Evolutionary conservation across 768 basidiomycete genomes (phyloP).

Genomic region (Wakefieldia striispora): DNA sequence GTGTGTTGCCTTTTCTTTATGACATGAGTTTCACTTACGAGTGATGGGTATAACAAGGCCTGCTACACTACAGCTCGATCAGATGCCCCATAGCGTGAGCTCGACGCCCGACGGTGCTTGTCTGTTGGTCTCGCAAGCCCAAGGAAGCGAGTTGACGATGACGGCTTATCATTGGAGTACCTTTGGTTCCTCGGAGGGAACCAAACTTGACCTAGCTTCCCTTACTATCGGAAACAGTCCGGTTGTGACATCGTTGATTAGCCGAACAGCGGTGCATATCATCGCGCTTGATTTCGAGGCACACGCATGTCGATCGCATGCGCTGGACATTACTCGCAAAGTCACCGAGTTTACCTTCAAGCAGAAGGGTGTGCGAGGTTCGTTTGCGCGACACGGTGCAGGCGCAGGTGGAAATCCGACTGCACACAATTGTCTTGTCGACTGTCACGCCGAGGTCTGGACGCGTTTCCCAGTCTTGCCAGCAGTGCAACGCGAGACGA

Average conservation of each 20-base stretch:
- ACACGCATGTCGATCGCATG: slow-evolving; percentile 39
- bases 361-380: slow-evolving; percentile 34
- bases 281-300: slow-evolving; percentile 36
- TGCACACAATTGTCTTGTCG: slow-evolving; percentile 49
- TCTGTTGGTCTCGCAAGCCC: slow-evolving; percentile 36
- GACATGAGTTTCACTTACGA: background rate
- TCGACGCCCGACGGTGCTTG: slow-evolving; percentile 58
- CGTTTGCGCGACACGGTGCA: slow-evolving; percentile 8
- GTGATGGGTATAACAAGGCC: slow-evolving; percentile 33
- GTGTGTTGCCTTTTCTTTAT: slow-evolving; percentile 26
- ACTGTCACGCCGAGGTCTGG: slow-evolving; percentile 58
- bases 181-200: slow-evolving; percentile 51
- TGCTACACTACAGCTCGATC: slow-evolving; percentile 39
- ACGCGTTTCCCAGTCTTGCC: slow-evolving; percentile 57
- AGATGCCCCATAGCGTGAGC: slow-evolving; percentile 29
- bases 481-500: slow-evolving; percentile 47
- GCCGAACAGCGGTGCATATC: slow-evolving; percentile 41
- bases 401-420: slow-evolving; percentile 12
- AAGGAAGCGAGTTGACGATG: slow-evolving; percentile 16
- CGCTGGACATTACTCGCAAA: slow-evolving; percentile 52
- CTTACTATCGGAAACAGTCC: slow-evolving; percentile 21
- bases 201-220: slow-evolving; percentile 33
- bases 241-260: slow-evolving; percentile 45
- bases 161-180: slow-evolving; percentile 54
- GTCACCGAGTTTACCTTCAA: slow-evolving; percentile 56